Percentiles rank a stretch among this genome's conserved stretches.
These are phyloP conservation scores for Modicella reniformis DNA, from an alignment of 371 early-diverging fungal species.

Conservation along the genomic window DNA sequence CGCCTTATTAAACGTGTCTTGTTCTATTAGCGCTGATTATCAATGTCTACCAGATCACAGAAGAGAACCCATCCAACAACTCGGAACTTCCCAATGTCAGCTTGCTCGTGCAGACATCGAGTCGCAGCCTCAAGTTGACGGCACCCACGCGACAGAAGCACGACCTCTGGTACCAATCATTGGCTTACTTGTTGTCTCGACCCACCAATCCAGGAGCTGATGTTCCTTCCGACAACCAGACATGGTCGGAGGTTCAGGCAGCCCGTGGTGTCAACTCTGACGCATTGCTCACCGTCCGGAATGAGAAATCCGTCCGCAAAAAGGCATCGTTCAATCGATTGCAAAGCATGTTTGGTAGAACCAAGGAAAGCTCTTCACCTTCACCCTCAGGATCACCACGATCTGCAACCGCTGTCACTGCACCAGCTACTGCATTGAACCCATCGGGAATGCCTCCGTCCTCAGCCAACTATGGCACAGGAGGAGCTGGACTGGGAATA, in stretches of 20 bases:
- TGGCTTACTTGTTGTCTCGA: slow-evolving; percentile 45
- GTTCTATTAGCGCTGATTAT: slow-evolving; percentile 59
- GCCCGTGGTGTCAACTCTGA: slow-evolving; percentile 33
- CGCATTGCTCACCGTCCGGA: slow-evolving; percentile 40
- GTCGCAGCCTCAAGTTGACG: slow-evolving; percentile 76
- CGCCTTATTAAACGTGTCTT: neutral
- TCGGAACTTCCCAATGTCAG: slow-evolving; percentile 69
- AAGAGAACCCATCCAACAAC: slow-evolving; percentile 49
- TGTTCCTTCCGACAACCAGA: slow-evolving; percentile 42
- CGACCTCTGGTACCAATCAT: slow-evolving; percentile 71
- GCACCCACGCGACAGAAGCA: slow-evolving; percentile 75
- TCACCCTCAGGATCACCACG: slow-evolving; percentile 40
- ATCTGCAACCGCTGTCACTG: neutral
- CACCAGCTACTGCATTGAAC: neutral
- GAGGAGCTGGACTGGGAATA: neutral
- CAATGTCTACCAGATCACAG: slow-evolving; percentile 67
- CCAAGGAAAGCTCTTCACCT: slow-evolving; percentile 33
- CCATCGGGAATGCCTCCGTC: slow-evolving; percentile 20
- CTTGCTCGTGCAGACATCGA: slow-evolving; percentile 73
- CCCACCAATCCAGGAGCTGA: slow-evolving; percentile 43
- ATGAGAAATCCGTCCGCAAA: slow-evolving; percentile 45
- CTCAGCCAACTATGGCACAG: neutral
- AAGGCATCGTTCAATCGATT: slow-evolving; percentile 44
- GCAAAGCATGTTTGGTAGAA: slow-evolving; percentile 49
- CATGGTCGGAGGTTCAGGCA: slow-evolving; percentile 53